Conservation (phyloP, 441 rosid species). For the Corymbia citriodora region DNA sequence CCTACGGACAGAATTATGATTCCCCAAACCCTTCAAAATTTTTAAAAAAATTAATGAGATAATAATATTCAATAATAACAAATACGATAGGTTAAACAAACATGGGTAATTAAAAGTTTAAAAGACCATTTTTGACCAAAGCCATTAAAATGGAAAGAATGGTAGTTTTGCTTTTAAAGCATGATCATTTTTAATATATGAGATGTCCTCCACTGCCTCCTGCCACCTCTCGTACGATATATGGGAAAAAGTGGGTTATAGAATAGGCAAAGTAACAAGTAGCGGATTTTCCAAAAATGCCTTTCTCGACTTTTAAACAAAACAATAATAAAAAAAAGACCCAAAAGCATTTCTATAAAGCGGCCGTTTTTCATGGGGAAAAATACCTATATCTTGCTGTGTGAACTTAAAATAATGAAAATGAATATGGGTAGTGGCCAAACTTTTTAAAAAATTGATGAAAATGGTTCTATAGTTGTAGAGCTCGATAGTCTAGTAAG, state of each 20-base stretch:
- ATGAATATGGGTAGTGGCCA: not conserved
- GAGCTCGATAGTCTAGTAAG: not conserved
- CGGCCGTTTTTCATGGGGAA: not conserved
- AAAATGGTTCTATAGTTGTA: not conserved
- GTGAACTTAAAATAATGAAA: not conserved
- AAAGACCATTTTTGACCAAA: fast-evolving
- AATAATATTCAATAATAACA: not conserved
- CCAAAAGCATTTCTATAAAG: not conserved
- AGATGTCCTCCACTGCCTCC: not conserved
- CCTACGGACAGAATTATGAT: slow-evolving; percentile 22
- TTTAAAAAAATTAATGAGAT: not conserved
- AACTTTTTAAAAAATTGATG: not conserved
- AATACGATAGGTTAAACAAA: not conserved
- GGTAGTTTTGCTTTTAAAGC: not conserved
- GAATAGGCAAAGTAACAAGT: not conserved
- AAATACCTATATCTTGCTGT: not conserved
- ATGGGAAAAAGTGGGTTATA: not conserved
- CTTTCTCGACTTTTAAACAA: too few species aligned
- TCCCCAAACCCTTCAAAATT: slow-evolving; percentile 42
- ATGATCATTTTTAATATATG: not conserved
- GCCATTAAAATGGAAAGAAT: not conserved
- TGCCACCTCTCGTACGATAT: too few species aligned
- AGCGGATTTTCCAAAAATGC: not conserved
- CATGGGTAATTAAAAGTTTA: not conserved
- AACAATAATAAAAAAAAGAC: not conserved